phyloP scores from a whole-genome alignment of 2,329 filamentous ascomycete species.

The Venturia aucupariae region DNA sequence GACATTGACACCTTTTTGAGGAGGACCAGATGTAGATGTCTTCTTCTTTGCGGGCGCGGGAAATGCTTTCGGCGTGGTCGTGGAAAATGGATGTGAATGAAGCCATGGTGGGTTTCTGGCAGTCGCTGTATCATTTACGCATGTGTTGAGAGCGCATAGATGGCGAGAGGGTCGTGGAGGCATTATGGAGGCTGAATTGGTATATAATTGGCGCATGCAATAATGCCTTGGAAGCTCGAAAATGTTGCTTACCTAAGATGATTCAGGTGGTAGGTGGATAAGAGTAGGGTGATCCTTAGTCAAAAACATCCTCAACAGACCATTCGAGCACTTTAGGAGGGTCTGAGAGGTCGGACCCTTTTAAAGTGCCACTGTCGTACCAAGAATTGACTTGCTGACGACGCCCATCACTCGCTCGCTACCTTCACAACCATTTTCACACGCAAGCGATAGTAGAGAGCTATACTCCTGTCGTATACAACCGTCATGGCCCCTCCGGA shows the following conservation, averaged over 20 bases:
- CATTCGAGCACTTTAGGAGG: too few species aligned
- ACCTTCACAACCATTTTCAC: not conserved
- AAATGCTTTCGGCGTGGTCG: not conserved
- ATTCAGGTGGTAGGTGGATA: too few species aligned
- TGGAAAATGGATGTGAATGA: slow-evolving; percentile 1
- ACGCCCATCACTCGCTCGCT: not conserved
- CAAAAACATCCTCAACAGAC: too few species aligned
- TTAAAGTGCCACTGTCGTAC: too few species aligned
- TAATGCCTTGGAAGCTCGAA: not conserved
- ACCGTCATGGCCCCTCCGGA: slow-evolving; percentile 70
- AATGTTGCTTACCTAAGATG: not conserved
- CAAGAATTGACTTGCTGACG: not conserved
- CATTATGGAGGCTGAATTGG: not conserved
- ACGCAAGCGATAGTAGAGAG: slow-evolving; percentile 81
- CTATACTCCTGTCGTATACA: slow-evolving; percentile 66
- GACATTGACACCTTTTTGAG: slow-evolving; percentile 6
- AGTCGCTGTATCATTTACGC: not conserved
- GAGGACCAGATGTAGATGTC: not conserved
- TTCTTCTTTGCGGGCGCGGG: slow-evolving; percentile 13
- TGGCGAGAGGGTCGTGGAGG: not conserved
- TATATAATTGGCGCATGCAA: not conserved
- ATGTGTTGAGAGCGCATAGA: not conserved
- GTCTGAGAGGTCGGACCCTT: too few species aligned
- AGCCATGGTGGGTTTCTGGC: not conserved
- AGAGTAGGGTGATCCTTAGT: too few species aligned